These are phyloP conservation scores for Bullera alba DNA, from an alignment of 768 basidiomycete genomes.

Conservation along the genomic window DNA sequence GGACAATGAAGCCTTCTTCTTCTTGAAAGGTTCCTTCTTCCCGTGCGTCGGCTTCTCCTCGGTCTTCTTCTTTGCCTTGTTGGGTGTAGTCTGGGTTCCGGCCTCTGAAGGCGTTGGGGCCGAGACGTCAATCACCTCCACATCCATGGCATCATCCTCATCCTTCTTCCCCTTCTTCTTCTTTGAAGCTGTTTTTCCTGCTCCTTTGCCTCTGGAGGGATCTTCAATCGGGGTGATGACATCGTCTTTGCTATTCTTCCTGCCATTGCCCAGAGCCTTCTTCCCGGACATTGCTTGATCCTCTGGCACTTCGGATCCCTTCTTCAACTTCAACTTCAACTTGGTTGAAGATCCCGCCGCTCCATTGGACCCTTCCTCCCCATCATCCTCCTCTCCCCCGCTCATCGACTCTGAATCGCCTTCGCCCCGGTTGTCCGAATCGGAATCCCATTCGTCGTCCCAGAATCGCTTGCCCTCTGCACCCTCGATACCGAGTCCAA, in stretches of 20 bases:
- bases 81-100: neutral
- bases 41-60: neutral
- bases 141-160: conserved; percentile 14
- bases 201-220: conserved; percentile 47
- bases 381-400: conserved; percentile 13
- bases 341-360: neutral
- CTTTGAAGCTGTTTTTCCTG: conserved; percentile 49
- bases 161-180: conserved; percentile 19
- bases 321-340: conserved; percentile 9
- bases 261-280: too few relatives aligned
- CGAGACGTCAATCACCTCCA: neutral
- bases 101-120: neutral
- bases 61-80: conserved; percentile 4
- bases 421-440: conserved; percentile 6
- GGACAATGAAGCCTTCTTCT: conserved; percentile 10
- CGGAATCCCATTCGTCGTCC: conserved; percentile 6
- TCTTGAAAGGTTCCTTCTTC: conserved; percentile 9
- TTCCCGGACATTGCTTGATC: too few relatives aligned
- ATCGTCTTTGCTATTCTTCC: neutral
- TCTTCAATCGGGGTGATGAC: neutral
- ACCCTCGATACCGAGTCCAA: conserved; percentile 25
- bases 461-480: conserved; percentile 8
- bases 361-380: conserved; percentile 6
- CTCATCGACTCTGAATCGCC: conserved; percentile 19
- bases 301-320: neutral